phyloP scores from a whole-genome alignment of 345 rosid genomes.

The Linum trigynum region DNA sequence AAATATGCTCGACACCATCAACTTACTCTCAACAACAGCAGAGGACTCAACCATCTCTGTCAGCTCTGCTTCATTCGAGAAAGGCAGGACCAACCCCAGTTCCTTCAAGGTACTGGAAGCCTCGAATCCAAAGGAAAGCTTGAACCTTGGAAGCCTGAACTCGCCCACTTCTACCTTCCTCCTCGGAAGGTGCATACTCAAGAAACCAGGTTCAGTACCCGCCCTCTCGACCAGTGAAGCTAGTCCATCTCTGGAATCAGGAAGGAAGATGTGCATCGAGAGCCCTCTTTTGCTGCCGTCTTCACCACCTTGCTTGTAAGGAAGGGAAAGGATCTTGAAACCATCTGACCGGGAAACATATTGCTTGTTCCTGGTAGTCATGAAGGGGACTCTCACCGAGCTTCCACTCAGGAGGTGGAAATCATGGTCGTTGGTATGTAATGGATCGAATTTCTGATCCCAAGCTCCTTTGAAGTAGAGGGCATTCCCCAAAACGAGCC shows the following conservation, averaged over 20 bases:
- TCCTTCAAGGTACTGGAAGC: constrained; percentile 41
- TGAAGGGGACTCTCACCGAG: constrained; percentile 49
- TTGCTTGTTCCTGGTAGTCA: constrained; percentile 70
- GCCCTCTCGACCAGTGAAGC: constrained; percentile 37
- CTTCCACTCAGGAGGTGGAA: constrained; percentile 54
- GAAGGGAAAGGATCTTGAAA: constrained; percentile 68
- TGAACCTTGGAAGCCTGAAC: constrained; percentile 54
- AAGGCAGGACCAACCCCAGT: constrained; percentile 45
- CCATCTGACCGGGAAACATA: constrained; percentile 33
- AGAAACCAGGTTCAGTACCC: constrained; percentile 36
- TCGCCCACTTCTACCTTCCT: constrained; percentile 30
- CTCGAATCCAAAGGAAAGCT: constrained; percentile 46
- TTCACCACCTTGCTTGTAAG: constrained; percentile 61
- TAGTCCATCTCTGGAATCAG: constrained; percentile 53
- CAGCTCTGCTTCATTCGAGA: constrained; percentile 42
- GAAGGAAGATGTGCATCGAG: constrained; percentile 71
- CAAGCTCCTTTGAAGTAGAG: constrained; percentile 81
- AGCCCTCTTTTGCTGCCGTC: constrained; percentile 26
- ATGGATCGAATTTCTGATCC: constrained; percentile 51
- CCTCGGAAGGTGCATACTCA: constrained; percentile 39
- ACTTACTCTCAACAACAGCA: constrained; percentile 27
- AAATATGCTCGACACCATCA: constrained; percentile 40
- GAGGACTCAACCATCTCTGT: constrained; percentile 52
- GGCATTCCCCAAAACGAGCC: constrained; percentile 63
- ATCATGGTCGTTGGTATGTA: constrained; percentile 41